Conservation (phyloP, 2,329 filamentous ascomycete species). For the Sporothrix pseudoabietina region DNA sequence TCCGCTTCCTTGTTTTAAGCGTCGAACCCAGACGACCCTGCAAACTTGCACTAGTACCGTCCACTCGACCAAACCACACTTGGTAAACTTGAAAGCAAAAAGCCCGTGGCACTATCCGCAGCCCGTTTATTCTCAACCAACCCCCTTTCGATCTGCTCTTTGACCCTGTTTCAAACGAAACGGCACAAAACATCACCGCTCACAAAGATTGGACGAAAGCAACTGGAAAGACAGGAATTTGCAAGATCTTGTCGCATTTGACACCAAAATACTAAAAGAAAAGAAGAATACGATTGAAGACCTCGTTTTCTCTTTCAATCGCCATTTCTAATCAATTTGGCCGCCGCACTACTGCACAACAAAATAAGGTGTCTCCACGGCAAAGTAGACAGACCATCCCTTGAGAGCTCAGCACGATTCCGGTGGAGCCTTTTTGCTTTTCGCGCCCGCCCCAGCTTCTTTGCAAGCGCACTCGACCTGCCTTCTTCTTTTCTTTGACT, state of each 20-base stretch:
- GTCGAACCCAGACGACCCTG: conserved; percentile 8
- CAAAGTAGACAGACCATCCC: conserved; percentile 26
- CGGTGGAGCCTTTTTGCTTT: conserved; percentile 24
- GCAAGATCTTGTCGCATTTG: neutral
- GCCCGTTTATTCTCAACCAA: conserved; percentile 23
- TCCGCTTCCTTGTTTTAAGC: conserved; percentile 1
- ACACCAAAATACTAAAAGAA: neutral
- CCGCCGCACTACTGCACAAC: conserved; percentile 27
- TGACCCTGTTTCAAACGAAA: conserved; percentile 7
- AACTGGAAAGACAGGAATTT: neutral
- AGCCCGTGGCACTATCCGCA: conserved; percentile 31
- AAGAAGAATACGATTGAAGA: neutral
- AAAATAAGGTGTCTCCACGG: conserved; percentile 28
- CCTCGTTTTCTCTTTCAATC: neutral
- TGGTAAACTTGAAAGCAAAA: neutral
- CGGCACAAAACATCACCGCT: neutral
- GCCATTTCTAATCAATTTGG: neutral
- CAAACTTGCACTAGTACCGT: conserved; percentile 8
- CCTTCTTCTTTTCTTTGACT: conserved; percentile 11
- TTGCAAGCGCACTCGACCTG: conserved; percentile 17
- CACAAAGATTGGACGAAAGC: neutral
- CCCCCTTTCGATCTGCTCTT: conserved; percentile 3
- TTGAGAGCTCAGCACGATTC: conserved; percentile 29
- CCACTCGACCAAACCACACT: neutral
- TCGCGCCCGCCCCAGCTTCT: conserved; percentile 24